Evolutionary conservation across 352 stramenopile genomes (phyloP).

Genomic region (Phytophthora agathidicida): DNA sequence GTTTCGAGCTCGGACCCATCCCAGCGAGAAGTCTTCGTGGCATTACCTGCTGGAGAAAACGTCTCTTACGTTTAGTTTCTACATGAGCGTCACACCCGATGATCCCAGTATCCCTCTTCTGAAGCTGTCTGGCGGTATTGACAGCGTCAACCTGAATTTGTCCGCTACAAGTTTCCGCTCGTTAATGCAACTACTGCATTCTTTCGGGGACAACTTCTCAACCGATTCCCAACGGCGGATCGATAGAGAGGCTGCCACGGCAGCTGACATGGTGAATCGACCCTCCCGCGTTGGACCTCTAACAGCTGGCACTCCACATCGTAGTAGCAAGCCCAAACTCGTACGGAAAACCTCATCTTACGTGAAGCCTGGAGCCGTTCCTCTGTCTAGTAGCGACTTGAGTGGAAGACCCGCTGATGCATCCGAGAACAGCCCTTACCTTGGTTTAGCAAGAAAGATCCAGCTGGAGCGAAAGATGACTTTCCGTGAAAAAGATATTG

Average conservation of each 20-base stretch:
- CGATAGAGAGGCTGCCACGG: constrained; percentile 27
- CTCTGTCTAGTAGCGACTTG: constrained; percentile 34
- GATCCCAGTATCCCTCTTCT: constrained; percentile 80
- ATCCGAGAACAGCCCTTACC: constrained; percentile 43
- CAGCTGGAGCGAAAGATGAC: constrained; percentile 47
- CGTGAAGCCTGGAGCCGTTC: constrained; percentile 21
- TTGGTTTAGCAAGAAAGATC: constrained; percentile 40
- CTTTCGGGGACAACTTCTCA: constrained; percentile 75
- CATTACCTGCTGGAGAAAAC: constrained; percentile 79
- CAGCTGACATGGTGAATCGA: constrained; percentile 7
- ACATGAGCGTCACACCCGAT: constrained; percentile 77
- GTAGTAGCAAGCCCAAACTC: constrained; percentile 40
- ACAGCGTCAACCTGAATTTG: constrained; percentile 77
- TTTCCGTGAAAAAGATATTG: constrained; percentile 55
- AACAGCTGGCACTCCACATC: constrained; percentile 8
- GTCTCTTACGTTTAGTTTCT: constrained; percentile 72
- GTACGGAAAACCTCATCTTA: constrained; percentile 37
- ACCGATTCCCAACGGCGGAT: constrained; percentile 42
- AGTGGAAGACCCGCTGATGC: constrained; percentile 17
- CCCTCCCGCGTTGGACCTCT: constrained; percentile 9
- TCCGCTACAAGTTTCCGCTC: constrained; percentile 64
- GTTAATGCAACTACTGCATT: constrained; percentile 64
- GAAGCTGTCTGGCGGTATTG: constrained; percentile 75
- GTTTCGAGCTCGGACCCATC: constrained; percentile 23
- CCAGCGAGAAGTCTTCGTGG: constrained; percentile 39